Percentiles rank a stretch among this genome's conserved stretches.
Conservation (phyloP, 805 yeast genomes). For the Sugiyamaella mastotermitis region DNA sequence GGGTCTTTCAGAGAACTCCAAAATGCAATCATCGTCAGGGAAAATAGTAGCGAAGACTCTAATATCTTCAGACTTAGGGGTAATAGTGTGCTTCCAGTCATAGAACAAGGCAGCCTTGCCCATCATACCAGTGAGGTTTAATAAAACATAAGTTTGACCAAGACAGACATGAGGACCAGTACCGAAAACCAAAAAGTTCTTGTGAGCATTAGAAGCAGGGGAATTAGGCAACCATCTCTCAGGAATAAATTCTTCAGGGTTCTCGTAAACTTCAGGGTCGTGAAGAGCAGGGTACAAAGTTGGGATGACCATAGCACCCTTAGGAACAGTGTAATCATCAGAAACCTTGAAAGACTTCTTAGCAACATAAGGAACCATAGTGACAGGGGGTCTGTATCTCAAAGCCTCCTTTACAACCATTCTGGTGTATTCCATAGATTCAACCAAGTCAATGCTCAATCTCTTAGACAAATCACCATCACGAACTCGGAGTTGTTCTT, state of each 20-base stretch:
- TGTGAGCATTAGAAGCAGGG: constrained; percentile 65
- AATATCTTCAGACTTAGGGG: constrained; percentile 82
- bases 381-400: constrained; percentile 94
- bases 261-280: constrained; percentile 92
- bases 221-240: constrained; percentile 87
- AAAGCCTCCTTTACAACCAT: constrained; percentile 89
- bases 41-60: constrained; percentile 97
- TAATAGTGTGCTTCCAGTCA: constrained; percentile 76
- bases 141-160: constrained; percentile 90
- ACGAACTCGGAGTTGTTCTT: constrained; percentile 84
- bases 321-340: constrained; percentile 83
- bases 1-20: constrained; percentile 45
- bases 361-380: constrained; percentile 96
- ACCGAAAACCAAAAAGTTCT: constrained; percentile 96
- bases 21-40: constrained; percentile 90
- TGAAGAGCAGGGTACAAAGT: constrained; percentile 93
- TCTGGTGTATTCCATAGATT: constrained; percentile 79
- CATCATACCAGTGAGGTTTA: constrained; percentile 80
- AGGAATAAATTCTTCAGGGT: constrained; percentile 92
- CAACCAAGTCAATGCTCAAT: constrained; percentile 68
- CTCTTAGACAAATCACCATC: constrained; percentile 61
- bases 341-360: constrained; percentile 82
- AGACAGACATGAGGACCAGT: constrained; percentile 95
- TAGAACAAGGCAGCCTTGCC: constrained; percentile 84
- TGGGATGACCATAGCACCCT: constrained; percentile 96